Evolutionary conservation across 2,329 filamentous ascomycete species (phyloP), one percentile per base, ranked within the genome.

Genomic region (Grosmannia huntii): DNA sequence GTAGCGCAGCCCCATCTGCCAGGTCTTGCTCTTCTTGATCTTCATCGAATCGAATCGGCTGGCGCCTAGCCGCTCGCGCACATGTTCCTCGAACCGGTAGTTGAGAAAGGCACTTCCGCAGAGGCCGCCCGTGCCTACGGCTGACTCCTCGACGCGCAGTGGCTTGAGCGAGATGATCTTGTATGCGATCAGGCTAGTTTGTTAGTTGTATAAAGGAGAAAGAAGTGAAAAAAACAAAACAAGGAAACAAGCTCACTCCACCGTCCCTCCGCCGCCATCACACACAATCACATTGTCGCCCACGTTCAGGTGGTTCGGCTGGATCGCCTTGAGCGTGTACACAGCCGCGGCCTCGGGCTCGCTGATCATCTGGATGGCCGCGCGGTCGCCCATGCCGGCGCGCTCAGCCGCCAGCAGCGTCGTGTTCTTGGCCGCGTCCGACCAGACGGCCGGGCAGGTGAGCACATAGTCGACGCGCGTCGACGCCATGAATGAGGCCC

Each of bases 381-480:
- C 80, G 59, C 80, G 79, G 2, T 74, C 79, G 5, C 87, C 88
- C 85, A 92, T 89, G 4, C 88, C 89, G 0, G 88, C 89, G 59
- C 83, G 76, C 72, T 90, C 85, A 12, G 88, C 88, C 6, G 88
- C 89, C 67, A 87, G 81, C 54, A 90, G 71, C 2, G 88, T 92
- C 6, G 87, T 87, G 68, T 90, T 88, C 73, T 91, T 92, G n/a
- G 88, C 89, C 0, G 86, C 82, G 68, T 94, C 89, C 27, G 84
- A 89, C 89, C 89, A 94, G 9, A 92, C 87, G 9, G 89, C 89
- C 9, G 89, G 89, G 56, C 87, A 89, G 0, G 88, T 92, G 58
- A 94, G 75, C 54, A 92, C 86, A 65, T 89, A 91, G 61, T 91
- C 84, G 46, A 90, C 83, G 65, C 83, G 84, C 5, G 87, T 90